These are phyloP conservation scores for Aotearoamyces nothofagi DNA, from an alignment of 2,329 filamentous ascomycete genomes.

Conservation along the genomic window DNA sequence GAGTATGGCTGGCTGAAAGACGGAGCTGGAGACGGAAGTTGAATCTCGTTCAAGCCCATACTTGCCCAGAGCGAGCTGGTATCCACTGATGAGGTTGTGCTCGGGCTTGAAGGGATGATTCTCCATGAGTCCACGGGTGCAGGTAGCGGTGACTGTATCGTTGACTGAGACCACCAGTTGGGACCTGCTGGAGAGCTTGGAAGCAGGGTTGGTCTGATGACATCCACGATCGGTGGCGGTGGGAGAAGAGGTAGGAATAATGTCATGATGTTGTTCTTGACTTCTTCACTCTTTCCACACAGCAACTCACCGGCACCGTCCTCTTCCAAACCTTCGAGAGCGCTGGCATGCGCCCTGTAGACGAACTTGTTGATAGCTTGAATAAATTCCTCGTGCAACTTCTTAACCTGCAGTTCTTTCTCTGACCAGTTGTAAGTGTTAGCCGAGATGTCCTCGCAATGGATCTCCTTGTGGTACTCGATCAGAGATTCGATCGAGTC, in stretches of 20 bases:
- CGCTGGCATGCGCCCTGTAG: conserved; percentile 75
- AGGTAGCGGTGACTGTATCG: conserved; percentile 47
- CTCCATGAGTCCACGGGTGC: conserved; percentile 77
- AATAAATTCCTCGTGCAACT: conserved; percentile 90
- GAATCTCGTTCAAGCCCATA: conserved; percentile 59
- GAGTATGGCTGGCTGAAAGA: conserved; percentile 68
- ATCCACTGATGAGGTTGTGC: conserved; percentile 60
- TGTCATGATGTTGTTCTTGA: conserved; percentile 72
- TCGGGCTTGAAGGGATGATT: conserved; percentile 78
- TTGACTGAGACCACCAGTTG: conserved; percentile 68
- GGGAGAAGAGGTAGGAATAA: conserved; percentile 78
- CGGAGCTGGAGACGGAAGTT: conserved; percentile 64
- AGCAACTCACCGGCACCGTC: conserved; percentile 90
- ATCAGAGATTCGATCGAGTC: conserved; percentile 89
- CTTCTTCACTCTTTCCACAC: conserved; percentile 80
- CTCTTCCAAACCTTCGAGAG: conserved; percentile 90
- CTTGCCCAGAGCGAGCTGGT: conserved; percentile 65
- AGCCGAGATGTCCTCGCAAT: conserved; percentile 79
- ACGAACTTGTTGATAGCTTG: conserved; percentile 97
- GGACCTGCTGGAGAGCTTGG: conserved; percentile 64
- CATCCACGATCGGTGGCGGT: conserved; percentile 75
- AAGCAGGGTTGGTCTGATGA: conserved; percentile 71
- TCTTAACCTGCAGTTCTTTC: conserved; percentile 93
- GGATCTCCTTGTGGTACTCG: conserved; percentile 92
- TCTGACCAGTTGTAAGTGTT: conserved; percentile 91